Base-by-base conservation (phyloP, 164 flowering plant species). In the Cinnamomum micranthum region DNA sequence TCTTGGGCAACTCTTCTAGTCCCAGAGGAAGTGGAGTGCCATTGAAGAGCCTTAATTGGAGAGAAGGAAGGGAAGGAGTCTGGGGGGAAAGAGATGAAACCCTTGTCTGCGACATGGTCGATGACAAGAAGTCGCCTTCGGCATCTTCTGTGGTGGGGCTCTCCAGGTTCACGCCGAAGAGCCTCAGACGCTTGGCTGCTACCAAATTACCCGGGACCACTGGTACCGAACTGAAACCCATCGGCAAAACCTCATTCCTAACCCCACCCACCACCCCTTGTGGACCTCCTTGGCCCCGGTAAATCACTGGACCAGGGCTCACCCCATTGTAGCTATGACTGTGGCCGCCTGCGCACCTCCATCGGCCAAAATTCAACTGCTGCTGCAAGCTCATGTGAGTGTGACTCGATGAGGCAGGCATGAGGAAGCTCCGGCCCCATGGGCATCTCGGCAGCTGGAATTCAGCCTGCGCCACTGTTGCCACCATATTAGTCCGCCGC, bases 111-210 rank as follows among this genome's bases (percentile, higher is more conserved):
- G 71, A 3, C 25, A 35, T n/a, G 11, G 55, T 19, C 33, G 65
- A 23, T 13, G 15, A 27, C n/a, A 47, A 33, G n/a, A 27, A 4
- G n/a, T 73, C 70, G 11, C 33, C 67, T 15, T 73, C 85, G 6
- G 83, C 80, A 4, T 81, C 77, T 23, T 82, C 86, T 25, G 85
- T 69, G 10, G 81, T 84, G 68, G 93, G 91, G 71, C 95, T 90
- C 14, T 91, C 98, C 85, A 93, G 85, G 85, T 90, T 88, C 41
- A 92, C 98, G 0, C 98, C 98, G 69, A 94, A 94, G 67, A 94
- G 83, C 89, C 98, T 87, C 4, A 91, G 79, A 69, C 87, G 70
- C 82, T 88, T 91, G 6, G 86, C 85, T 24, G 90, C 87, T 15
- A 88, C 84, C 68, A 12, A 15, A 71, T 85, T 86, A 0, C 87